phyloP scores from a whole-genome alignment of 768 basidiomycete genomes.

The Cyclocybe cylindracea region DNA sequence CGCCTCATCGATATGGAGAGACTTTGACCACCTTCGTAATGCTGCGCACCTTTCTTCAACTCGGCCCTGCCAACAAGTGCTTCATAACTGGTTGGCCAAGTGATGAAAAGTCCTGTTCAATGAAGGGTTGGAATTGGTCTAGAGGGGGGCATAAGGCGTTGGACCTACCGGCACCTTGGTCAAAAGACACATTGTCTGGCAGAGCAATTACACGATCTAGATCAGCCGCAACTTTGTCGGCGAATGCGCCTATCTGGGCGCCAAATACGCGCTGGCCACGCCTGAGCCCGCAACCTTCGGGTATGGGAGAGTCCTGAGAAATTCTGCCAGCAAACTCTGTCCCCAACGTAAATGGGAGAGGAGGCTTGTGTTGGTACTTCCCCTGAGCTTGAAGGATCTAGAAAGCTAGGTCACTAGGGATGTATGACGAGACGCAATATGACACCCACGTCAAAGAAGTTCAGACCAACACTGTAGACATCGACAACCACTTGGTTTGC shows the following conservation, averaged over 20 bases:
- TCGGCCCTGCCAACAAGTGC: slow-evolving; percentile 85
- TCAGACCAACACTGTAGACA: slow-evolving; percentile 72
- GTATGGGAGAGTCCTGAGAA: slow-evolving; percentile 69
- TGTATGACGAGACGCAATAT: neutral
- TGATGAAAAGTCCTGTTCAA: slow-evolving; percentile 70
- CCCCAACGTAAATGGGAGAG: slow-evolving; percentile 84
- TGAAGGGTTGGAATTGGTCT: neutral
- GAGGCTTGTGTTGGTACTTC: slow-evolving; percentile 83
- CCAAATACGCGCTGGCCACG: slow-evolving; percentile 91
- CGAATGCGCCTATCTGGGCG: slow-evolving; percentile 74
- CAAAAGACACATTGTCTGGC: slow-evolving; percentile 75
- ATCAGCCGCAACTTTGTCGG: slow-evolving; percentile 68
- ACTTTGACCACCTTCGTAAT: neutral
- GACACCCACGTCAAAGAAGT: slow-evolving; percentile 68
- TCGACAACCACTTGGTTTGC: slow-evolving; percentile 69
- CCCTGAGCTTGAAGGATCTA: slow-evolving; percentile 88
- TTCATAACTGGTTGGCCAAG: slow-evolving; percentile 93
- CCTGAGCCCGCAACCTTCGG: slow-evolving; percentile 74
- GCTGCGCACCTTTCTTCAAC: slow-evolving; percentile 65
- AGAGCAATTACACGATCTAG: slow-evolving; percentile 58
- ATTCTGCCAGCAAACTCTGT: slow-evolving; percentile 86
- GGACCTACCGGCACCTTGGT: slow-evolving; percentile 77
- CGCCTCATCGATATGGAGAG: neutral
- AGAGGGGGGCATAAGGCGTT: neutral
- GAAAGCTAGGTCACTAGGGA: slow-evolving; percentile 5